These are phyloP conservation scores for Evernia prunastri DNA, from an alignment of 495 filamentous ascomycete species.

Conservation along the genomic window DNA sequence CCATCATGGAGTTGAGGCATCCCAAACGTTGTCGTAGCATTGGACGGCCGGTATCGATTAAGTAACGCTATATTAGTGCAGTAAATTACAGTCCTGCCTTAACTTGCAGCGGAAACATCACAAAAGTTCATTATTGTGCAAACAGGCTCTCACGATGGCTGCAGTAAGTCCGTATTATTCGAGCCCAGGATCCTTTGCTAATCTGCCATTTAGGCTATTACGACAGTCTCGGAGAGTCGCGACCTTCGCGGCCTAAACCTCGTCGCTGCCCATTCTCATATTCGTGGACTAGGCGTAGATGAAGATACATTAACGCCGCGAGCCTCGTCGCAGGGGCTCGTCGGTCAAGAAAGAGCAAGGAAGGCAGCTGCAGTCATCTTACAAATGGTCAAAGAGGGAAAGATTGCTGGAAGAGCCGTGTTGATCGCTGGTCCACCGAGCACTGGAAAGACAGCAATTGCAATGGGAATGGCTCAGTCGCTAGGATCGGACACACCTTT, in stretches of 20 bases:
- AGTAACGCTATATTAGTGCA: not conserved
- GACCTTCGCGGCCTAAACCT: constrained; percentile 92
- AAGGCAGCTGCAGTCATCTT: constrained; percentile 93
- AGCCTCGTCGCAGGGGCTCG: constrained; percentile 83
- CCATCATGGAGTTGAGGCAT: not conserved
- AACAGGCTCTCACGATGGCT: constrained; percentile 1
- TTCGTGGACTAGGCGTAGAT: constrained; percentile 91
- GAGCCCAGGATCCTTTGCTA: not conserved
- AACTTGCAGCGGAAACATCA: not conserved
- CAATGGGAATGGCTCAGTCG: constrained; percentile 97
- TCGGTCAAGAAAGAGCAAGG: constrained; percentile 91
- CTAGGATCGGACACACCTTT: constrained; percentile 92
- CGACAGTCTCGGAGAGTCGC: constrained; percentile 88
- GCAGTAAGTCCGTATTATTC: not conserved
- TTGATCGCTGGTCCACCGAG: constrained; percentile 95
- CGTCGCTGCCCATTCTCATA: constrained; percentile 97
- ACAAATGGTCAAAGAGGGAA: constrained; percentile 97
- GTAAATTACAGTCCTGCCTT: constrained; percentile 1
- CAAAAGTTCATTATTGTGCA: not conserved
- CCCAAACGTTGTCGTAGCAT: not conserved
- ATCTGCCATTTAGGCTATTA: constrained; percentile 57
- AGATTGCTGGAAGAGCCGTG: constrained; percentile 92
- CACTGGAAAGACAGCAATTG: constrained; percentile 97
- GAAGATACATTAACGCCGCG: constrained; percentile 83
- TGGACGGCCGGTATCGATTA: not conserved